Base-by-base conservation (phyloP, 345 rosid genomes). In the Salix caprea region DNA sequence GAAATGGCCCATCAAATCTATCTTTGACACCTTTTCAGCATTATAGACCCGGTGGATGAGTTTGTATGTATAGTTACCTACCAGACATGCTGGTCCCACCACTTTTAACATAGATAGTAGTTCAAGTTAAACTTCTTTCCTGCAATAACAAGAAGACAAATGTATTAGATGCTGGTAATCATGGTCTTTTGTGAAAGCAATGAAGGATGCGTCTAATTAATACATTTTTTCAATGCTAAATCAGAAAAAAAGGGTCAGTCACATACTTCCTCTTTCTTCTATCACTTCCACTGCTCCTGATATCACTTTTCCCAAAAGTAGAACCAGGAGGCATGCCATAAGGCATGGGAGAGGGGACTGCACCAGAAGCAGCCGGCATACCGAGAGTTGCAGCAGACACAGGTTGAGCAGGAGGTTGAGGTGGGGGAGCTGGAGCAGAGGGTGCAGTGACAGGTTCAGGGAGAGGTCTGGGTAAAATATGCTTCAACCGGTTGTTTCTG, bases 401-500 rank as follows among this genome's bases (percentile, higher is more conserved):
- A 32, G 90, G 67, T 52, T 81, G 87, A 76, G 56, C 60, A 23
- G 74, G 24, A 23, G 71, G 21, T 56, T 76, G 82, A 30, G 92
- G 85, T 34, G 84, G 87, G 79, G 73, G 79, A 69, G 84, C 70
- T 48, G 85, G 65, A 70, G 86, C 67, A 13, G 87, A 75, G 62
- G 88, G 87, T 24, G 87, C 87, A 73, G 90, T 82, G 69, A 74
- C 78, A 79, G 91, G 89, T 78, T 96, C 99, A n/a, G 97, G 97
- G 83, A 91, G 96, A 70, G 94, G 91, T 85, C 93, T 89, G 4
- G 97, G 98, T 83, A 89, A 77, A 74, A 96, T 94, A 90, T 94
- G 98, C 80, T 91, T 94, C 85, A 96, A 77, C 71, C 97, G 81
- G 78, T 96, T 96, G 88, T 91, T 96, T 79, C 97, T 87, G 75